Evolutionary conservation across 192 early-diverging fungal genomes (phyloP).

Genomic region (Podila minutissima): DNA sequence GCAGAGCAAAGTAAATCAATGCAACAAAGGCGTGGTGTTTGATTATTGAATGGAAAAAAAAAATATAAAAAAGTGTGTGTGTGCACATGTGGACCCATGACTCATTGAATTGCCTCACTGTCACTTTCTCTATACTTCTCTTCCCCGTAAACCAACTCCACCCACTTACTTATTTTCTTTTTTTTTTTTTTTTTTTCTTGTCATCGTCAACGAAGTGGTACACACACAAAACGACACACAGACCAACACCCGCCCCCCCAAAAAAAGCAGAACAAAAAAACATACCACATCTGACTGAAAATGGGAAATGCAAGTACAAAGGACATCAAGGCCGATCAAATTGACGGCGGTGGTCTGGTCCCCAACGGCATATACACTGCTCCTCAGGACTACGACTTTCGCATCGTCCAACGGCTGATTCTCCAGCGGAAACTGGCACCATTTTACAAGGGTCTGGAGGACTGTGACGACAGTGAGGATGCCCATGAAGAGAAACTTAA

Average conservation of each 20-base stretch:
- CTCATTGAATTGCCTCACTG: neutral
- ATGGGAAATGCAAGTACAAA: constrained; percentile 57
- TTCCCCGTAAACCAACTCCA: neutral
- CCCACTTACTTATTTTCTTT: too few relatives aligned
- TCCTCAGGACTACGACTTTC: constrained; percentile 81
- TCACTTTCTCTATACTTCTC: neutral
- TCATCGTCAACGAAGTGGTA: too few relatives aligned
- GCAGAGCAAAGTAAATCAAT: too few relatives aligned
- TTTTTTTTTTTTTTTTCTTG: too few relatives aligned
- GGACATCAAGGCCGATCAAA: constrained; percentile 52
- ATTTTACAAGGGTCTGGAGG: constrained; percentile 86
- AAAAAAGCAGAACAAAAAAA: neutral
- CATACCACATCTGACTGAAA: neutral
- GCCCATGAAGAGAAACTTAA: constrained; percentile 43
- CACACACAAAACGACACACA: too few relatives aligned
- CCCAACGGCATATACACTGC: constrained; percentile 77
- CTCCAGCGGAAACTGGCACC: constrained; percentile 79
- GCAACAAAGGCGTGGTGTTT: too few relatives aligned
- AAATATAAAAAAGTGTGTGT: too few relatives aligned
- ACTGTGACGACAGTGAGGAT: constrained; percentile 61
- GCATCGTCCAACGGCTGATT: constrained; percentile 80
- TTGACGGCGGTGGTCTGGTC: constrained; percentile 71
- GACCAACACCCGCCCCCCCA: neutral
- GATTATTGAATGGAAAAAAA: too few relatives aligned
- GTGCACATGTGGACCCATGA: too few relatives aligned